Percentiles rank a stretch among this genome's conserved stretches.
These are phyloP conservation scores for Sporodiniella umbellata DNA, from an alignment of 371 early-diverging fungal species.

Conservation along the genomic window DNA sequence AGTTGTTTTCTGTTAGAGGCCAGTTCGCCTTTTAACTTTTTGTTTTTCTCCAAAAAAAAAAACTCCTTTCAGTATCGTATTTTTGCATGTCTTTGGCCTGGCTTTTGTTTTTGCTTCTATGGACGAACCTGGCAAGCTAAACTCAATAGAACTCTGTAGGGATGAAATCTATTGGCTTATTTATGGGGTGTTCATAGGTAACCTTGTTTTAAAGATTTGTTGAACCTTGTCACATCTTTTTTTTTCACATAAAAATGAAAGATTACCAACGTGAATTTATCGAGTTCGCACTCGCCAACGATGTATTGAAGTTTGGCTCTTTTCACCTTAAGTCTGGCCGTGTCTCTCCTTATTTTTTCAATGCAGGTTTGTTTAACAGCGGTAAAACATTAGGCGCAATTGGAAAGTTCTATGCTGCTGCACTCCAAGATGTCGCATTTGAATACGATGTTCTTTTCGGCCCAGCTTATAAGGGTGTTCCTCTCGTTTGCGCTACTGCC, in stretches of 20 bases:
- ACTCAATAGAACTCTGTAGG: not conserved
- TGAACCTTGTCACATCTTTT: slow-evolving; percentile 4
- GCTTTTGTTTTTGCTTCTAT: no score
- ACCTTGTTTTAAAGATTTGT: not conserved
- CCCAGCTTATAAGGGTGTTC: slow-evolving; percentile 98
- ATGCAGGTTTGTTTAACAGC: slow-evolving; percentile 93
- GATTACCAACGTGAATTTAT: slow-evolving; percentile 93
- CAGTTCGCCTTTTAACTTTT: no score
- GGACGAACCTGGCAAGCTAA: no score
- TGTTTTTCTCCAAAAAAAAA: no score
- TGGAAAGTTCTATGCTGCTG: slow-evolving; percentile 88
- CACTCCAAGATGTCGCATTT: slow-evolving; percentile 67
- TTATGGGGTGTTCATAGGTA: not conserved
- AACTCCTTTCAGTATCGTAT: no score
- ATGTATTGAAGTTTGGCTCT: slow-evolving; percentile 86
- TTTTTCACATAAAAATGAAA: slow-evolving; percentile 53
- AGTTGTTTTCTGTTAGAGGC: no score
- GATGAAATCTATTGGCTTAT: not conserved
- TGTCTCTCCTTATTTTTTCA: slow-evolving; percentile 94
- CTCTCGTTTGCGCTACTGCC: slow-evolving; percentile 83
- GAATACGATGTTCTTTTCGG: slow-evolving; percentile 91
- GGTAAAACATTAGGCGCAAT: slow-evolving; percentile 81
- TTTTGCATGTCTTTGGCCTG: no score
- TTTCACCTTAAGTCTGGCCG: slow-evolving; percentile 95
- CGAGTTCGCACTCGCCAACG: slow-evolving; percentile 79